These are phyloP conservation scores for Pseudomassariella vexata DNA, from an alignment of 2,329 filamentous ascomycete species.

Conservation along the genomic window DNA sequence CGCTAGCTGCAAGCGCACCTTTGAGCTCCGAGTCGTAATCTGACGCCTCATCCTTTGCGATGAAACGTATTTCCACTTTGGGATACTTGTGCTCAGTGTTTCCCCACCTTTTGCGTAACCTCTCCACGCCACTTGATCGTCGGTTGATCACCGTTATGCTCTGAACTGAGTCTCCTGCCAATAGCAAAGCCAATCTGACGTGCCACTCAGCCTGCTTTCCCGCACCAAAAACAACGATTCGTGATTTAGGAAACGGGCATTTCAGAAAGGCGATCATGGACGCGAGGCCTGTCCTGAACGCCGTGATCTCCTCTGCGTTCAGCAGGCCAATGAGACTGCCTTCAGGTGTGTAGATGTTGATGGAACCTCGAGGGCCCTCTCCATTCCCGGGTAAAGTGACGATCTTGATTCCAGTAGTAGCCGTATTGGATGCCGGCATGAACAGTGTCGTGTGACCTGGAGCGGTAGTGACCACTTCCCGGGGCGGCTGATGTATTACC, in stretches of 20 bases:
- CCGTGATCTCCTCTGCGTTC: slow-evolving; percentile 63
- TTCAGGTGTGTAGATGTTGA: slow-evolving; percentile 7
- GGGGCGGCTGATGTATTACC: neutral
- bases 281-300: slow-evolving; percentile 62
- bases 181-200: slow-evolving; percentile 56
- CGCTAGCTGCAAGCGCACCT: slow-evolving; percentile 46
- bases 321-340: slow-evolving; percentile 44
- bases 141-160: slow-evolving; percentile 26
- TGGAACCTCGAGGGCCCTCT: slow-evolving; percentile 25
- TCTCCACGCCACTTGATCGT: slow-evolving; percentile 24
- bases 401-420: slow-evolving; percentile 1
- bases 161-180: slow-evolving; percentile 26
- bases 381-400: slow-evolving; percentile 13
- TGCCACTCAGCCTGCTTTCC: slow-evolving; percentile 71
- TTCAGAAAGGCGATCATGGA: slow-evolving; percentile 56
- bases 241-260: slow-evolving; percentile 20
- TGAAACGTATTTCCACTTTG: slow-evolving; percentile 37
- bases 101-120: slow-evolving; percentile 32
- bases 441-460: neutral
- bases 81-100: neutral
- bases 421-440: slow-evolving; percentile 2
- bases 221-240: slow-evolving; percentile 61
- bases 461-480: neutral
- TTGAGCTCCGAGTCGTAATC: slow-evolving; percentile 35
- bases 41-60: slow-evolving; percentile 4